Evolutionary conservation across 345 rosid genomes (phyloP).

Genomic region (Citropsis articulata): DNA sequence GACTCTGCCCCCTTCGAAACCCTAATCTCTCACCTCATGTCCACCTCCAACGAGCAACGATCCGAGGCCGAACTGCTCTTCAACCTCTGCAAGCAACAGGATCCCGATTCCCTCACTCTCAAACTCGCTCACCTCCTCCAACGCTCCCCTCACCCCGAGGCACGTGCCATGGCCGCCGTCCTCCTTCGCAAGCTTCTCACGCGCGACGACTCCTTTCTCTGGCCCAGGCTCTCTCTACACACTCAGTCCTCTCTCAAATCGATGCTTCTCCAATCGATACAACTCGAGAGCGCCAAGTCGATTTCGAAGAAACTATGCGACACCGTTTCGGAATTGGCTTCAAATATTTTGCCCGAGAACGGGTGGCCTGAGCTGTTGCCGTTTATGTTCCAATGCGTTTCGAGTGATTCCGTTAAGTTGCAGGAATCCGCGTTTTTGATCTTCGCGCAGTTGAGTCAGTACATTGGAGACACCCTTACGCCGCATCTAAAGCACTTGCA

Average conservation of each 20-base stretch:
- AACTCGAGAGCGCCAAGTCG: constrained; percentile 73
- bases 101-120: constrained; percentile 81
- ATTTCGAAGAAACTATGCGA: constrained; percentile 89
- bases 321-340: constrained; percentile 93
- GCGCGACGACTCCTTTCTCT: constrained; percentile 82
- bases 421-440: constrained; percentile 94
- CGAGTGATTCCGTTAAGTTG: constrained; percentile 69
- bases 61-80: constrained; percentile 81
- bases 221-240: constrained; percentile 69
- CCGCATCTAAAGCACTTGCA: constrained; percentile 86
- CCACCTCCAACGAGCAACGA: constrained; percentile 91
- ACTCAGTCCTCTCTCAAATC: constrained; percentile 89
- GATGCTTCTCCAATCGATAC: constrained; percentile 64
- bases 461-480: constrained; percentile 75
- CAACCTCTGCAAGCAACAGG: constrained; percentile 85
- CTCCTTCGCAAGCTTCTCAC: constrained; percentile 93
- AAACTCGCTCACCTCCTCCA: constrained; percentile 86
- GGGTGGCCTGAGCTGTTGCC: constrained; percentile 98
- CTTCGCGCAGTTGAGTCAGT: constrained; percentile 88
- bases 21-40: constrained; percentile 84
- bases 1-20: constrained; percentile 84
- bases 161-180: constrained; percentile 91
- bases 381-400: constrained; percentile 90
- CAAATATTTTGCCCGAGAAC: constrained; percentile 73
- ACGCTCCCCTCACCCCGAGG: constrained; percentile 66